Conservation (phyloP, 108 stramenopile genomes). For the Pelagomonas calceolata region DNA sequence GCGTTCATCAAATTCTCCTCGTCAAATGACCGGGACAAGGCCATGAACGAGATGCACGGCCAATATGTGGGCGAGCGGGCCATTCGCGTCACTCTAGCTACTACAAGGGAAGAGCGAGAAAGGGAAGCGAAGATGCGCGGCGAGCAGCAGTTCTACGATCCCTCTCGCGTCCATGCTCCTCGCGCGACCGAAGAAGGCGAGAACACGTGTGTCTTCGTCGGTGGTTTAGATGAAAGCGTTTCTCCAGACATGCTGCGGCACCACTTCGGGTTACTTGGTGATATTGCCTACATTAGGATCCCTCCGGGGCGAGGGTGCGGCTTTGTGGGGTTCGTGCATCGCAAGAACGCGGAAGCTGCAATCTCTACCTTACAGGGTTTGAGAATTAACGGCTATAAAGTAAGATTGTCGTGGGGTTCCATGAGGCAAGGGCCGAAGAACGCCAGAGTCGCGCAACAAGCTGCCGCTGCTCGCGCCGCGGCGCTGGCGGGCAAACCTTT, state of each 20-base stretch:
- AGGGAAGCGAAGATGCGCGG: neutral
- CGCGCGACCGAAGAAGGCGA: slow-evolving; percentile 20
- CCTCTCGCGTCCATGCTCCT: neutral
- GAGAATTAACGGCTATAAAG: slow-evolving; percentile 22
- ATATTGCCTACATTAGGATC: slow-evolving; percentile 27
- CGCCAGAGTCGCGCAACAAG: neutral
- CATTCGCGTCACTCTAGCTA: slow-evolving; percentile 32
- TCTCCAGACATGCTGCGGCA: slow-evolving; percentile 28
- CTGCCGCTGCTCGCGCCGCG: neutral
- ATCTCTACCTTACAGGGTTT: slow-evolving; percentile 32
- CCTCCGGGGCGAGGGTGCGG: slow-evolving; percentile 32
- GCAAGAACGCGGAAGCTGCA: slow-evolving; percentile 28
- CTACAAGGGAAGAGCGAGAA: slow-evolving; percentile 17
- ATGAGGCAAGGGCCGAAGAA: neutral
- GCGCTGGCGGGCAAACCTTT: neutral
- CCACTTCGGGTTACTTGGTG: slow-evolving; percentile 19
- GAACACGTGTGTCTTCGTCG: slow-evolving; percentile 32
- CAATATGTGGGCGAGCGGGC: slow-evolving; percentile 21
- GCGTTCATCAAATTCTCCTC: slow-evolving; percentile 28
- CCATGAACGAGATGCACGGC: slow-evolving; percentile 29
- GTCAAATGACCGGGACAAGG: slow-evolving; percentile 27
- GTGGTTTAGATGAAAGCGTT: slow-evolving; percentile 23
- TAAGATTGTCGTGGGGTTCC: slow-evolving; percentile 26
- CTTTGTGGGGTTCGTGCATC: slow-evolving; percentile 28
- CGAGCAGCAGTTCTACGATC: neutral